These are phyloP conservation scores for Lasiodiplodia sp. DNA, from an alignment of 2,329 filamentous ascomycete species.

Conservation along the genomic window DNA sequence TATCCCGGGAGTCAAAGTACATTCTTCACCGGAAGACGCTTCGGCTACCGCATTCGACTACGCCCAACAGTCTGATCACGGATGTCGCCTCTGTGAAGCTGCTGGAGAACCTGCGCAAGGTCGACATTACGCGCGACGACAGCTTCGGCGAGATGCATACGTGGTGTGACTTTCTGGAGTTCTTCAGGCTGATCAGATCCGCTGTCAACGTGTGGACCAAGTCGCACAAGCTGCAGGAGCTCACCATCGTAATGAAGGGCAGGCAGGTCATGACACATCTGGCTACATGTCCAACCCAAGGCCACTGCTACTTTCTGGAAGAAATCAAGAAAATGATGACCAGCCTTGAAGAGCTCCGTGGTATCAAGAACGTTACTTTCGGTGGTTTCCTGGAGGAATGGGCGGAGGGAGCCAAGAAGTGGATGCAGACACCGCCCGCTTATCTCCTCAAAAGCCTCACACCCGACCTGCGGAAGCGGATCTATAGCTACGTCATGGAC, in stretches of 20 bases:
- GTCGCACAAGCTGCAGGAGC: constrained; percentile 25
- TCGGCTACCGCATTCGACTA: constrained; percentile 18
- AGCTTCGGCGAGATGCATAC: constrained; percentile 26
- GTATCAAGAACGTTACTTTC: constrained; percentile 26
- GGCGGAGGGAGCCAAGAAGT: constrained; percentile 11
- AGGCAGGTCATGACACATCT: constrained; percentile 17
- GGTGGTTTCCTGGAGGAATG: constrained; percentile 24
- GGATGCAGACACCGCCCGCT: constrained; percentile 23
- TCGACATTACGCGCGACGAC: constrained; percentile 26
- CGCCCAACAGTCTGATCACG: constrained; percentile 16
- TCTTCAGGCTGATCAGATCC: constrained; percentile 26
- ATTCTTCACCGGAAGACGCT: constrained; percentile 28
- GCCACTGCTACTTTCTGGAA: constrained; percentile 28
- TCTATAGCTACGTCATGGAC: constrained; percentile 21
- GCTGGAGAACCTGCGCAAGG: constrained; percentile 25
- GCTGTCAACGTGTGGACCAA: constrained; percentile 19
- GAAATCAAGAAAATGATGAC: constrained; percentile 26
- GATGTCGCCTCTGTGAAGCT: constrained; percentile 10
- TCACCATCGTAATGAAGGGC: constrained; percentile 24
- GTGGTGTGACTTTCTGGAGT: constrained; percentile 29
- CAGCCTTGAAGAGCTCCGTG: constrained; percentile 19
- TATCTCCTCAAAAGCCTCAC: constrained; percentile 24
- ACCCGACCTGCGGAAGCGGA: not conserved
- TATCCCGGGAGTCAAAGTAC: constrained; percentile 16
- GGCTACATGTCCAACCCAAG: constrained; percentile 8